A percentile compares a stretch with the other conserved stretches of the same genome.
These are phyloP conservation scores for Orobanche coerulescens DNA, from an alignment of 257 asterid species.

Conservation along the genomic window DNA sequence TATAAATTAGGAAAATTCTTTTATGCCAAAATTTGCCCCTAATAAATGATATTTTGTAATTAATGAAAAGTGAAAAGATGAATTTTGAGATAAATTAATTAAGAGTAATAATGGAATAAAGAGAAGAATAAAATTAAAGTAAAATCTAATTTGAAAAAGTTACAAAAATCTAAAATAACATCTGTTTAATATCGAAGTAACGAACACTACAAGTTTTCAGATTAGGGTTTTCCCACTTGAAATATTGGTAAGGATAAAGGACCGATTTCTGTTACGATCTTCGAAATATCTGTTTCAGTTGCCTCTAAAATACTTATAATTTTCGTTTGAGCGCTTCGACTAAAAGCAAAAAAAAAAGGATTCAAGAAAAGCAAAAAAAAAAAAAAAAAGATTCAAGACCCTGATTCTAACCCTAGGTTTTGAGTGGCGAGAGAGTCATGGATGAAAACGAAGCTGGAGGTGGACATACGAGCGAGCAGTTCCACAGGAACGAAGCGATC, in stretches of 20 bases:
- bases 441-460: constrained; percentile 47
- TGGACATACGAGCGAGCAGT: constrained; percentile 57
- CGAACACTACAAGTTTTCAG: constrained; percentile 15
- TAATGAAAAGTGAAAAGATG: too few relatives aligned
- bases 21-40: too few relatives aligned
- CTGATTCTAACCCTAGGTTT: constrained; percentile 24
- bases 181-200: not conserved
- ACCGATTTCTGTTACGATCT: constrained; percentile 17
- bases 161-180: too few relatives aligned
- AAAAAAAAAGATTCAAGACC: not conserved
- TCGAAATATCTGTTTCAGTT: not conserved
- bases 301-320: not conserved
- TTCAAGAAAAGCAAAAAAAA: not conserved
- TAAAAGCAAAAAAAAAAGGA: not conserved
- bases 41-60: too few relatives aligned
- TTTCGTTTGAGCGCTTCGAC: not conserved
- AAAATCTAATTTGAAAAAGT: too few relatives aligned
- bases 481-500: constrained; percentile 69
- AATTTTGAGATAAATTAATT: too few relatives aligned
- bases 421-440: constrained; percentile 31
- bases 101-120: too few relatives aligned
- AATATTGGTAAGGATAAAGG: not conserved
- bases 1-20: too few relatives aligned
- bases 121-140: too few relatives aligned
- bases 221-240: constrained; percentile 28